Evolutionary conservation across 164 flowering plant genomes (phyloP).

Genomic region (Aristolochia fimbriata): DNA sequence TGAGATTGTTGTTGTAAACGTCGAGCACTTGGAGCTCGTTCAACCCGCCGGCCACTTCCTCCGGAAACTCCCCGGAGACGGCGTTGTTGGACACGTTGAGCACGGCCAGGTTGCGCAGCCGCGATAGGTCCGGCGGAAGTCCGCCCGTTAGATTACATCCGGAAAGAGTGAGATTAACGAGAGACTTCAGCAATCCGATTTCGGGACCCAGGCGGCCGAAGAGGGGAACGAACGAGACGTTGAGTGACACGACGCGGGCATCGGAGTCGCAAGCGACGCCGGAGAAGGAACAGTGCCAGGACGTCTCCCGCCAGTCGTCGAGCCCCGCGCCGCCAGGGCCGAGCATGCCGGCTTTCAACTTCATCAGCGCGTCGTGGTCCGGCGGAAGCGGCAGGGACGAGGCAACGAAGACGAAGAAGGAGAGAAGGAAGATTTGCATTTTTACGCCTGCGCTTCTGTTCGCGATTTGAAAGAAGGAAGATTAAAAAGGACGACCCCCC

Average conservation of each 20-base stretch:
- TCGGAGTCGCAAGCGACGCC: slow-evolving; percentile 62
- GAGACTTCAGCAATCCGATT: slow-evolving; percentile 42
- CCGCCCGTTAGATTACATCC: slow-evolving; percentile 49
- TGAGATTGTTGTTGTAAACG: slow-evolving; percentile 58
- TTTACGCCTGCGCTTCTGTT: not conserved
- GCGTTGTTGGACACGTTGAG: slow-evolving; percentile 63
- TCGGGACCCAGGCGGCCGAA: slow-evolving; percentile 47
- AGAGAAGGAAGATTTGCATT: slow-evolving; percentile 3
- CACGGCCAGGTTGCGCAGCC: slow-evolving; percentile 35
- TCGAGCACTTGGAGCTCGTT: slow-evolving; percentile 49
- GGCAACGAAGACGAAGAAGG: not conserved
- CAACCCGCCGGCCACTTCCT: slow-evolving; percentile 18
- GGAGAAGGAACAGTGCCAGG: slow-evolving; percentile 54
- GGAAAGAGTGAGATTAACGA: slow-evolving; percentile 50
- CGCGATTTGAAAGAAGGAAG: not conserved
- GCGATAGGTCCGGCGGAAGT: slow-evolving; percentile 42
- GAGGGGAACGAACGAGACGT: slow-evolving; percentile 40
- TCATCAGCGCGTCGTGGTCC: slow-evolving; percentile 42
- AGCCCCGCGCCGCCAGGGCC: slow-evolving; percentile 36
- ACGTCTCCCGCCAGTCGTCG: slow-evolving; percentile 42
- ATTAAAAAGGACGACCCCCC: no score
- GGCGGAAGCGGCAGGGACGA: slow-evolving; percentile 7
- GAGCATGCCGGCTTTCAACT: slow-evolving; percentile 40
- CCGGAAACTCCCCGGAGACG: slow-evolving; percentile 40
- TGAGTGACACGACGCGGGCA: slow-evolving; percentile 44